A percentile compares a stretch with the other conserved stretches of the same genome.
These are phyloP conservation scores for Persicaria maculosa DNA, from an alignment of 148 eudicot genomes.

Conservation along the genomic window DNA sequence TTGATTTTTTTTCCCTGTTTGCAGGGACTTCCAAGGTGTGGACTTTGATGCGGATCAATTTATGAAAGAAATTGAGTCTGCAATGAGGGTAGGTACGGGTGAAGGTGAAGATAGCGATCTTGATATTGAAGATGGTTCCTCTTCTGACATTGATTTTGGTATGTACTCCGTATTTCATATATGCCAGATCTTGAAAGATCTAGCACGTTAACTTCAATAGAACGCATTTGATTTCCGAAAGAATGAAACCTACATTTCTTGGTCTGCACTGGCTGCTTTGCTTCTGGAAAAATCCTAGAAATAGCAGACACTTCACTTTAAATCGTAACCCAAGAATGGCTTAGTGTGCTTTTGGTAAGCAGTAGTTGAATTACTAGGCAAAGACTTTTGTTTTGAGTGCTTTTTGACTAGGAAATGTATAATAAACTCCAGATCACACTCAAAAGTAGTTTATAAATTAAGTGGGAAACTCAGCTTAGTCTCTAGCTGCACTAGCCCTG, in stretches of 20 bases:
- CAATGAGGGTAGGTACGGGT: constrained; percentile 31
- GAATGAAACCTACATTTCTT: neutral
- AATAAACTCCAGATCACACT: too few relatives aligned
- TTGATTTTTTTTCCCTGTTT: constrained; percentile 12
- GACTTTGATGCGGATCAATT: constrained; percentile 77
- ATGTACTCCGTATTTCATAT: constrained; percentile 8
- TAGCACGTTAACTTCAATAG: neutral
- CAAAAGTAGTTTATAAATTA: too few relatives aligned
- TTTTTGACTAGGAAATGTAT: too few relatives aligned
- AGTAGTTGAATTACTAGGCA: too few relatives aligned
- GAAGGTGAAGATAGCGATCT: constrained; percentile 33
- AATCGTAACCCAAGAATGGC: neutral
- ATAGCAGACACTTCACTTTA: neutral
- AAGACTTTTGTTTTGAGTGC: too few relatives aligned
- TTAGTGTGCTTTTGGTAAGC: neutral
- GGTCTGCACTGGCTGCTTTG: neutral
- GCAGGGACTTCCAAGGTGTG: constrained; percentile 46
- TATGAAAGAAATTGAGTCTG: constrained; percentile 77
- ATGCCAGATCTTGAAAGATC: neutral
- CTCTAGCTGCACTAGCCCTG: neutral
- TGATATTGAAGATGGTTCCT: constrained; percentile 60
- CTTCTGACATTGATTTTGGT: constrained; percentile 92
- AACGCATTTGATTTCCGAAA: neutral
- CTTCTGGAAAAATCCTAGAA: neutral
- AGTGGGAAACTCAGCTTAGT: too few relatives aligned